Evolutionary conservation across 148 eudicot genomes (phyloP).

Genomic region (Rhododendron vialii): DNA sequence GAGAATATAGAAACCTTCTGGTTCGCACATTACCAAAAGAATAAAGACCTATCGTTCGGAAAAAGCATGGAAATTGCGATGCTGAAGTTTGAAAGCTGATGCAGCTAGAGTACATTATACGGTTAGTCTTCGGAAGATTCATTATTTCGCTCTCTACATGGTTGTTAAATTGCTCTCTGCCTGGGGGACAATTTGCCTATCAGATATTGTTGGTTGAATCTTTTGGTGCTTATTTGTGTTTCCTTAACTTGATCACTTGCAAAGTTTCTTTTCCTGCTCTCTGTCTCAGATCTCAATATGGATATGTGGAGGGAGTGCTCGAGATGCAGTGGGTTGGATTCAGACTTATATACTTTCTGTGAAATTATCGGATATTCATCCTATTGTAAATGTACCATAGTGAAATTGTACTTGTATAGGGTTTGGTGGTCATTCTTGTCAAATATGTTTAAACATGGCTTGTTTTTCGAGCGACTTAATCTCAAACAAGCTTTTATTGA

Average conservation of each 20-base stretch:
- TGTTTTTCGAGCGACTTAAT: not conserved
- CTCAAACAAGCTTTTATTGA: not conserved
- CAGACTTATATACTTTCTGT: not conserved
- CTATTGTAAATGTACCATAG: slow-evolving; percentile 7
- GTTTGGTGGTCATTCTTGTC: not conserved
- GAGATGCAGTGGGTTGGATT: not conserved
- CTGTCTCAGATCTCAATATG: not conserved
- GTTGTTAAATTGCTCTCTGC: not conserved
- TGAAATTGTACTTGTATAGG: not conserved
- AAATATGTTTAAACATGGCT: not conserved
- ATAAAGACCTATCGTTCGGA: not conserved
- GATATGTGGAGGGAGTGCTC: not conserved
- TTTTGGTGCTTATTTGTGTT: slow-evolving; percentile 3
- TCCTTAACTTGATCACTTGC: not conserved
- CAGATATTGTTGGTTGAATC: not conserved
- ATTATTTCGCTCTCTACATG: not conserved
- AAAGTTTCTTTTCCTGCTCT: not conserved
- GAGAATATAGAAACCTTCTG: slow-evolving; percentile 61
- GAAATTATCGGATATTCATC: not conserved
- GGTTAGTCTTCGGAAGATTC: slow-evolving; percentile 12
- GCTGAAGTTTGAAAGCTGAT: not conserved
- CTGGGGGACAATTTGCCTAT: not conserved
- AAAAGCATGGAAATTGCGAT: slow-evolving; percentile 25
- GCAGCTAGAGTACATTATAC: not conserved
- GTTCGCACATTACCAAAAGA: slow-evolving; percentile 31